Base-by-base conservation (phyloP, 768 basidiomycete species). In the Kwoniella mangroviensis region DNA sequence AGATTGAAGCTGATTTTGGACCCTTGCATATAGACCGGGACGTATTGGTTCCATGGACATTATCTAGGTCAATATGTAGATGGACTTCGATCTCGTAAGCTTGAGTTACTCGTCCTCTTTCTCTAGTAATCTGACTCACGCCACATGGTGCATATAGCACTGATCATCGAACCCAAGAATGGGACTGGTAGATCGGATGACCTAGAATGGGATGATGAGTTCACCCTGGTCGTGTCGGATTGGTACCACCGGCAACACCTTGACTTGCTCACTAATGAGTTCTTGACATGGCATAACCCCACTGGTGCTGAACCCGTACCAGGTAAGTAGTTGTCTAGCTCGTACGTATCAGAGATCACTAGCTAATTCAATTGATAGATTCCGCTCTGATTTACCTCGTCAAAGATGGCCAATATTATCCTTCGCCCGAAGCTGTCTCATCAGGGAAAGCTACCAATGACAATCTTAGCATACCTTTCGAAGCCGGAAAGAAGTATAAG, bases 401-500 rank as follows among this genome's bases (percentile, higher is more conserved):
- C 0, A 89, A 93, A 78, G 89, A 91, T 73, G 87, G 85, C 0
- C 79, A 87, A 1, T 98, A 97, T 75, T 61, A 82, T 84, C 92
- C 56, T 86, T 86, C 17, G 88, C 90, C 26, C 86, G 67, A 4
- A 42, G 78, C 75, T 28, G 52, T 83, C 85, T 2, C 88, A 87
- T 7, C 87, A 85, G 55, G 86, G 70, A 87, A 19, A 86, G 83
- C 73, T 10, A 82, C 93, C 86, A 94, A 93, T 82, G 90, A 94
- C 72, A 92, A 97, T 75, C 89, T 93, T 0, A 90, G 90, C 0
- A 85, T 99, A 3, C 88, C 90, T 0, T 97, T 99, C 85, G 84
- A 88, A 75, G 87, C 93, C 7, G 95, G 95, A 3, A 92, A 91
- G 84, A 98, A 91, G 3, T 98, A 99, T 83, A 89, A 93, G 19